These are phyloP conservation scores for Colletotrichum sp. DNA, from an alignment of 2,329 filamentous ascomycete species.

Conservation along the genomic window DNA sequence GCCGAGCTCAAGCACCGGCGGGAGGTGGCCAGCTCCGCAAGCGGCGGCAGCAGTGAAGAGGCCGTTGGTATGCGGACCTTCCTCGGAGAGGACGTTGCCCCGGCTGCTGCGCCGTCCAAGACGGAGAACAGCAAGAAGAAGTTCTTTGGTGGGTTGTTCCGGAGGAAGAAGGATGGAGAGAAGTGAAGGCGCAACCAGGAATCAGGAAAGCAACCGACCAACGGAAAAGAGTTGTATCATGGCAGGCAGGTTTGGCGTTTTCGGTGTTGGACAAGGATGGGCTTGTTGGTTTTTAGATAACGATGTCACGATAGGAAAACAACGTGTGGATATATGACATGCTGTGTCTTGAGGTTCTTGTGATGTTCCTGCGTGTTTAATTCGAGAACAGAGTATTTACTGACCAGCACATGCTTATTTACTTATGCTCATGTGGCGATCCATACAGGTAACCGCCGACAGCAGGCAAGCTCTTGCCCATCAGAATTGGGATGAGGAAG, in stretches of 20 bases:
- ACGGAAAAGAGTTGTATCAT: not conserved
- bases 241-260: not conserved
- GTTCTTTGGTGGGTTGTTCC: conserved; percentile 9
- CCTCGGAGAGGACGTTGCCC: not conserved
- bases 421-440: not conserved
- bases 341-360: not conserved
- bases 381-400: not conserved
- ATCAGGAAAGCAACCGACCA: not conserved
- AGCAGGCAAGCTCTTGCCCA: not conserved
- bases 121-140: conserved; percentile 2
- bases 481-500: not conserved
- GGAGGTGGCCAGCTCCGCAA: not conserved
- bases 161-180: not conserved
- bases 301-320: not conserved
- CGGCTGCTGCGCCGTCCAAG: not conserved
- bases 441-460: not conserved
- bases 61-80: conserved; percentile 11
- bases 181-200: not conserved
- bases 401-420: not conserved
- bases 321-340: not conserved
- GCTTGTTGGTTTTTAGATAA: not conserved
- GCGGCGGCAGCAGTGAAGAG: not conserved
- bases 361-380: not conserved
- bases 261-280: not conserved
- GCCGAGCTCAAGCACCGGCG: conserved; percentile 8